Base-by-base conservation (phyloP, 805 yeast species). In the Candida ulmi region DNA sequence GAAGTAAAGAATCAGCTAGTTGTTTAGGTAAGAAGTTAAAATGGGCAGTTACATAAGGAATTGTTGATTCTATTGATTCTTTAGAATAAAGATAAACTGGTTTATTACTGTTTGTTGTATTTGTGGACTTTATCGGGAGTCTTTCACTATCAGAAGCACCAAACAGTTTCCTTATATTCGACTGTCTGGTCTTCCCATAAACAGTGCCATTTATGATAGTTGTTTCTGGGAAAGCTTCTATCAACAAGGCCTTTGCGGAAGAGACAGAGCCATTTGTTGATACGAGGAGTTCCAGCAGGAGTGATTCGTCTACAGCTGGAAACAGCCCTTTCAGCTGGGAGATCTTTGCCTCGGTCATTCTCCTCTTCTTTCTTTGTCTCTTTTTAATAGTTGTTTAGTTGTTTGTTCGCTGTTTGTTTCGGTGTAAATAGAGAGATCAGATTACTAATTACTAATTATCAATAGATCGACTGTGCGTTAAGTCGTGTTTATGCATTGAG, bases 261-360 rank as follows among this genome's bases (percentile, higher is more conserved):
- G 58, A 54, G 1, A 78, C 30, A 2, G 80, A 72, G 1, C 83
- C 87, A 33, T 67, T 64, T 48, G 84, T 79, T 0, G 72, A 60
- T 1, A 68, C 37, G 11, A 83, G 61, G 3, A 83, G 52, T 37
- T 81, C 88, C 4, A 70, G 51, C 4, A 80, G 54, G 0, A 63
- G 57, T 2, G 56, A 65, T 5, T 54, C 60, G 29, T 65, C 72
- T 4, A 68, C 72, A 0, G 43, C 52, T 0, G 83, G 82, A 42
- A 69, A 75, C 27, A 51, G 52, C 6, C 46, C 44, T 31, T 52
- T 42, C 25, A 78, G 58, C 11, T 51, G 45, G 4, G 46, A 50
- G 5, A 78, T 43, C 51, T 71, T 74, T 17, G 50, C 45, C 18
- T 68, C 71, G 0, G 70, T 71, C 55, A 55, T 54, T 24, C 24